A percentile compares a stretch with the other conserved stretches of the same genome.
Conservation (phyloP, 352 stramenopile genomes). For the Phytophthora vignae region DNA sequence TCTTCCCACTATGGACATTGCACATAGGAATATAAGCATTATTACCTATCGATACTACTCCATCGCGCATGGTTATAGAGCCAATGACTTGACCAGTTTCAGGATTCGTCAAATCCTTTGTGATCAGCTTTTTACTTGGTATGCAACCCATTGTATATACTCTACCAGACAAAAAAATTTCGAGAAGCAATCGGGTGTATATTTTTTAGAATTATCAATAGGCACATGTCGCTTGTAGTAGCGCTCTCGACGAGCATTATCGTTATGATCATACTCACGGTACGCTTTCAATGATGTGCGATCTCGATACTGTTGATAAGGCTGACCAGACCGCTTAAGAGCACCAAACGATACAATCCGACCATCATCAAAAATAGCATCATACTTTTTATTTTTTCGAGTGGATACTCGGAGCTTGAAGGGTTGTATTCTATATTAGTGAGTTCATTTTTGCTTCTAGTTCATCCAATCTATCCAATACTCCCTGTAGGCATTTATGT, state of each 20-base stretch:
- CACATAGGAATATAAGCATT: no score
- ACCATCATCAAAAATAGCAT: slow-evolving; percentile 17
- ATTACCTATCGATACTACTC: no score
- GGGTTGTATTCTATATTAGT: no score
- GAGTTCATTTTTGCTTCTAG: not conserved
- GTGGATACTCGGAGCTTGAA: not conserved
- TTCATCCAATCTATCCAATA: no score
- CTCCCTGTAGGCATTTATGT: no score
- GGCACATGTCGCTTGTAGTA: not conserved
- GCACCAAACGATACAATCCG: slow-evolving; percentile 15
- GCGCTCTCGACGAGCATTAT: not conserved
- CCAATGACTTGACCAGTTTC: not conserved
- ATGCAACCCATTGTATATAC: no score
- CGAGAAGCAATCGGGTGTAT: not conserved
- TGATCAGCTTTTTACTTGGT: not conserved
- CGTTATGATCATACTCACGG: not conserved
- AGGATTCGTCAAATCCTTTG: not conserved
- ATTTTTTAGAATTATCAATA: not conserved
- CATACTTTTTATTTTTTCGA: slow-evolving; percentile 1
- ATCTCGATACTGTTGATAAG: slow-evolving; percentile 19
- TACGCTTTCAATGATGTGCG: slow-evolving; percentile 1
- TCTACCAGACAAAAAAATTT: no score
- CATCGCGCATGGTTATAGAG: not conserved
- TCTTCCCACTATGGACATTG: no score
- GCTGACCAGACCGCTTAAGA: slow-evolving; percentile 13